These are phyloP conservation scores for Phytophthora hybrid DNA, from an alignment of 352 stramenopile genomes.

Conservation along the genomic window DNA sequence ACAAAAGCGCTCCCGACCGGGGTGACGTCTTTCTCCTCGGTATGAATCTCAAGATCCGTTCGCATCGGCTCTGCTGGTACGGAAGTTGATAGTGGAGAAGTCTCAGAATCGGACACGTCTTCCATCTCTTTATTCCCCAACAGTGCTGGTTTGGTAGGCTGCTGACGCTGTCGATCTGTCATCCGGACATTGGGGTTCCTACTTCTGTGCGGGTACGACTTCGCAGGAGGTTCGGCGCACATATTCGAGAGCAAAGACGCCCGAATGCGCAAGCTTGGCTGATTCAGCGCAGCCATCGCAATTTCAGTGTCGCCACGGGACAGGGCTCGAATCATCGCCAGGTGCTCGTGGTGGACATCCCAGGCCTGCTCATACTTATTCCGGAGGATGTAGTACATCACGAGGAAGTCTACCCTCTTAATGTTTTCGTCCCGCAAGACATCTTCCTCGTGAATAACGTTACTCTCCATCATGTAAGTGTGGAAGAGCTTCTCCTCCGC, in stretches of 20 bases:
- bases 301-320: slow-evolving; percentile 73
- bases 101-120: slow-evolving; percentile 39
- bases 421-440: slow-evolving; percentile 75
- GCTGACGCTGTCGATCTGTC: slow-evolving; percentile 36
- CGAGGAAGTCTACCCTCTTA: slow-evolving; percentile 77
- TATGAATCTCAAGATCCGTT: slow-evolving; percentile 12
- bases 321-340: slow-evolving; percentile 72
- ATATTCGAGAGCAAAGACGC: slow-evolving; percentile 72
- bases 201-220: slow-evolving; percentile 45
- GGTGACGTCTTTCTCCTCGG: slow-evolving; percentile 18
- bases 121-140: slow-evolving; percentile 55
- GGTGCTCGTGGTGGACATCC: slow-evolving; percentile 78
- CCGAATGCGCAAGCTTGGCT: slow-evolving; percentile 73
- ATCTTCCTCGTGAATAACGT: slow-evolving; percentile 53
- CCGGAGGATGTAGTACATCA: slow-evolving; percentile 87
- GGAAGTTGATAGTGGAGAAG: slow-evolving; percentile 5
- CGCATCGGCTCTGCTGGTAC: slow-evolving; percentile 8
- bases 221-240: slow-evolving; percentile 59
- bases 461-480: slow-evolving; percentile 78
- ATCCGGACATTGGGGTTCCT: slow-evolving; percentile 43
- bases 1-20: slow-evolving; percentile 28
- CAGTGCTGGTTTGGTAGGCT: slow-evolving; percentile 23
- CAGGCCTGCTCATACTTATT: slow-evolving; percentile 80
- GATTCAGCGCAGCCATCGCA: slow-evolving; percentile 60
- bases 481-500: slow-evolving; percentile 73